Conservation (phyloP, 192 early-diverging fungal genomes). For the Chytriomyces confervae region DNA sequence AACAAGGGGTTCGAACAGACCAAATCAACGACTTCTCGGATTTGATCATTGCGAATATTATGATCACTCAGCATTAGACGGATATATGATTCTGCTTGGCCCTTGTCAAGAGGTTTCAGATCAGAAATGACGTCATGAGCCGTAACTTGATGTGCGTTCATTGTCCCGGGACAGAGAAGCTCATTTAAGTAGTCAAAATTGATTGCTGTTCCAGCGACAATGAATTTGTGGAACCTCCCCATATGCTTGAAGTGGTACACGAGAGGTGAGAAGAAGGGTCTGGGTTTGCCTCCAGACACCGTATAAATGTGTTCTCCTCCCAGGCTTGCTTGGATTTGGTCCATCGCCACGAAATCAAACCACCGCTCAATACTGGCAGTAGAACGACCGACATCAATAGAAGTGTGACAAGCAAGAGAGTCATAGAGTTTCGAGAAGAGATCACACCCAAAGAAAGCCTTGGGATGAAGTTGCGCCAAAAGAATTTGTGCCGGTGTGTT, state of each 20-base stretch:
- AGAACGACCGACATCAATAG: neutral
- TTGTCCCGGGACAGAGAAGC: constrained; percentile 19
- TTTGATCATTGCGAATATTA: constrained; percentile 3
- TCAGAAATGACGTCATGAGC: constrained; percentile 16
- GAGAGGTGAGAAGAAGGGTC: constrained; percentile 42
- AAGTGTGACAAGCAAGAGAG: neutral
- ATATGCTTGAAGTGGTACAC: constrained; percentile 37
- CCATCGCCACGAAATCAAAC: no score
- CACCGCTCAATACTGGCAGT: neutral
- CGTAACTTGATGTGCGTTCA: constrained; percentile 30
- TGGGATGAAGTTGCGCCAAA: constrained; percentile 41
- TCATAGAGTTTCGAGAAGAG: constrained; percentile 34
- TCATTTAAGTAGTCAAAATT: constrained; percentile 37
- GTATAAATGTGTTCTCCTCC: constrained; percentile 21
- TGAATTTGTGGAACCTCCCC: constrained; percentile 32
- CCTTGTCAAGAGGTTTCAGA: constrained; percentile 21
- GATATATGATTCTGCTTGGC: constrained; percentile 27
- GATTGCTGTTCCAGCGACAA: constrained; percentile 44
- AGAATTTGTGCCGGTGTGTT: constrained; percentile 38
- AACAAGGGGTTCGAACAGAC: constrained; percentile 35
- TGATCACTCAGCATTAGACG: constrained; percentile 30
- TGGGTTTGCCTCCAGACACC: neutral
- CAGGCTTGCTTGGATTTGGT: constrained; percentile 19
- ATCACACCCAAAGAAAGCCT: constrained; percentile 42
- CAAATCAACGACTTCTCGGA: constrained; percentile 28